Evolutionary conservation across 1,284 basidiomycete genomes (phyloP).

Genomic region (Moniliella sp.): DNA sequence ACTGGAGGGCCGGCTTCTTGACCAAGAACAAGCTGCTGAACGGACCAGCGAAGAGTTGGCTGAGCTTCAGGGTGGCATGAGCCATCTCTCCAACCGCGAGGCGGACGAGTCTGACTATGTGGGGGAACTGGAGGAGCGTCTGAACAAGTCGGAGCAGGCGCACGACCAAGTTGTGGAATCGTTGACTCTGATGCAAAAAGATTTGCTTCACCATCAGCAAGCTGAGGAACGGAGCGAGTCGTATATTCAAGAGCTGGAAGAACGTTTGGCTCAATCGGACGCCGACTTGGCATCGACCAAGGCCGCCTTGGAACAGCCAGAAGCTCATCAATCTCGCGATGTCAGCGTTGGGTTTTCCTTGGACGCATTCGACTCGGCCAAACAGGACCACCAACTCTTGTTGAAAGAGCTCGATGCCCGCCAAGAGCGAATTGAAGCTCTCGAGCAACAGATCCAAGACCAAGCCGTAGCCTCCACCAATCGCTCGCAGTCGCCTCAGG

Average conservation of each 20-base stretch:
- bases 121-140: conserved; percentile 68
- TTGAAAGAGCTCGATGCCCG: conserved; percentile 54
- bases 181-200: conserved; percentile 58
- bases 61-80: conserved; percentile 57
- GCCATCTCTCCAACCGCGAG: conserved; percentile 67
- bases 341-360: too few relatives aligned
- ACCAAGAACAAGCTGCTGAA: conserved; percentile 46
- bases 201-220: conserved; percentile 57
- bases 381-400: too few relatives aligned
- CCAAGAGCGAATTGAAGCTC: too few relatives aligned
- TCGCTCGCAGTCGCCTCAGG: too few relatives aligned
- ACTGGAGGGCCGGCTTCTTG: conserved; percentile 35
- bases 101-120: conserved; percentile 78
- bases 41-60: conserved; percentile 58
- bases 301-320: too few relatives aligned
- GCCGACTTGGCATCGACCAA: conserved; percentile 50
- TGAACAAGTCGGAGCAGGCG: conserved; percentile 58
- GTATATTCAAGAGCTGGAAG: conserved; percentile 76
- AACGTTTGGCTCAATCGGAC: conserved; percentile 55
- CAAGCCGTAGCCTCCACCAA: too few relatives aligned
- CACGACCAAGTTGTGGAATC: conserved; percentile 53
- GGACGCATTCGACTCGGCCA: too few relatives aligned
- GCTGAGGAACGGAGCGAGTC: conserved; percentile 48
- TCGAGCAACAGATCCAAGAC: too few relatives aligned
- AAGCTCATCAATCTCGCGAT: too few relatives aligned